Base-by-base conservation (phyloP, 495 filamentous ascomycete genomes). In the Penicillium longicatenatum region DNA sequence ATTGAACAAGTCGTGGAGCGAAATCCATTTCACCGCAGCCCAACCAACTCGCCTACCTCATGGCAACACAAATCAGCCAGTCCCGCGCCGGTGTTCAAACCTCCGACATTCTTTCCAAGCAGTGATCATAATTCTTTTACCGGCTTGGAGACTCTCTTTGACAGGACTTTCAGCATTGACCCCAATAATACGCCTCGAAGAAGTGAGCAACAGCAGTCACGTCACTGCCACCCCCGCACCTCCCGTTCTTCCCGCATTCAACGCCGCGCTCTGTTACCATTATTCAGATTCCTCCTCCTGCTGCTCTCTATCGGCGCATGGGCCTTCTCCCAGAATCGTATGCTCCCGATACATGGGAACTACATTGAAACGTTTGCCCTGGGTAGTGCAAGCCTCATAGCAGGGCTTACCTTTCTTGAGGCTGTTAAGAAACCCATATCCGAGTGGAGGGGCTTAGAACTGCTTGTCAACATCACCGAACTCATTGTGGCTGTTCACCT, bases 81-180 rank as follows among this genome's bases (percentile, higher is more conserved):
- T 20, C 43, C 71, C 14, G 67, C 74, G 51, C 41, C 73, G 37
- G 61, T 74, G 17, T 80, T 85, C 57, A 74, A 77, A 17, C 72
- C 70, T 6, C 82, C 79, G 0, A 79, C 66, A 26, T 84, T 86
- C 66, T 84, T 84, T 48, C 75, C 78, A 4, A 58, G 63, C 35
- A 74, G 63, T 42, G 76, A 79, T 52, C 64, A 77, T 46, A 61
- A 64, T 33, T 70, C 74, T 12, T 74, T 76, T 16, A 82, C 79
- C 24, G 78, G 78, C 19, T 64, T 83, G 10, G 79, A 82, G 63
- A 69, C 61, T 33, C 48, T 81, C 26, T 79, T 83, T 61, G 72
- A 81, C 39, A 63, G 59, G 21, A 65, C 72, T 2, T 83, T 83
- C 54, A 71, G 65, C 59, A 73, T 80, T 52, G 72, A 70, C 31